These are phyloP conservation scores for Mycena galericulata DNA, from an alignment of 768 basidiomycete genomes.

Conservation along the genomic window DNA sequence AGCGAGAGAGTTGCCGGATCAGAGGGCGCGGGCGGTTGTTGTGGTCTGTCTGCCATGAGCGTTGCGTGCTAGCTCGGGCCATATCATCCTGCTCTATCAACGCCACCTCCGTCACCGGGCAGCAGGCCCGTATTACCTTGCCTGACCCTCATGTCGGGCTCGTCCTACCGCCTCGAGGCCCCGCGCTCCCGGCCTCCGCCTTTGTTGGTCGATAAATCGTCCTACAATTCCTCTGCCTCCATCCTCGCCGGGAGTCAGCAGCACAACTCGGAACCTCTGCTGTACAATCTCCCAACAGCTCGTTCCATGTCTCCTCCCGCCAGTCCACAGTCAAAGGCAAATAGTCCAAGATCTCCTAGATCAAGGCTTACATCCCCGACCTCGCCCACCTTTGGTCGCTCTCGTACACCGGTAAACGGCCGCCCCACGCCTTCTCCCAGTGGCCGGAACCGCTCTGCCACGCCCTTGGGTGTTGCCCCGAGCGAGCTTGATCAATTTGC, in stretches of 20 bases:
- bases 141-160: slow-evolving; percentile 60
- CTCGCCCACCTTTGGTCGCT: slow-evolving; percentile 68
- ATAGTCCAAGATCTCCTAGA: slow-evolving; percentile 31
- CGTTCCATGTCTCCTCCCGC: slow-evolving; percentile 68
- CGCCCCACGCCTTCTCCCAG: slow-evolving; percentile 70
- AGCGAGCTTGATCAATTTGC: slow-evolving; percentile 85
- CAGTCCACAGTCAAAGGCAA: slow-evolving; percentile 58
- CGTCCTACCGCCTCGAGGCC: slow-evolving; percentile 74
- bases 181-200: slow-evolving; percentile 74
- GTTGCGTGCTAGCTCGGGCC: not conserved
- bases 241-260: slow-evolving; percentile 54
- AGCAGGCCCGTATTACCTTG: not conserved
- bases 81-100: slow-evolving; percentile 1
- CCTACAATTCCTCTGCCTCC: slow-evolving; percentile 53
- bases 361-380: slow-evolving; percentile 61
- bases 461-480: slow-evolving; percentile 72
- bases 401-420: slow-evolving; percentile 61
- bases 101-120: slow-evolving; percentile 15
- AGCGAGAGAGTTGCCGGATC: too few relatives aligned
- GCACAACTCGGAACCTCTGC: slow-evolving; percentile 70
- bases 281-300: slow-evolving; percentile 80
- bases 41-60: not conserved
- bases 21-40: too few relatives aligned
- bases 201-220: slow-evolving; percentile 64
- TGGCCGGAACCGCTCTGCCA: slow-evolving; percentile 72